Evolutionary conservation across 495 filamentous ascomycete species (phyloP).

Genomic region (Glonium stellatum): DNA sequence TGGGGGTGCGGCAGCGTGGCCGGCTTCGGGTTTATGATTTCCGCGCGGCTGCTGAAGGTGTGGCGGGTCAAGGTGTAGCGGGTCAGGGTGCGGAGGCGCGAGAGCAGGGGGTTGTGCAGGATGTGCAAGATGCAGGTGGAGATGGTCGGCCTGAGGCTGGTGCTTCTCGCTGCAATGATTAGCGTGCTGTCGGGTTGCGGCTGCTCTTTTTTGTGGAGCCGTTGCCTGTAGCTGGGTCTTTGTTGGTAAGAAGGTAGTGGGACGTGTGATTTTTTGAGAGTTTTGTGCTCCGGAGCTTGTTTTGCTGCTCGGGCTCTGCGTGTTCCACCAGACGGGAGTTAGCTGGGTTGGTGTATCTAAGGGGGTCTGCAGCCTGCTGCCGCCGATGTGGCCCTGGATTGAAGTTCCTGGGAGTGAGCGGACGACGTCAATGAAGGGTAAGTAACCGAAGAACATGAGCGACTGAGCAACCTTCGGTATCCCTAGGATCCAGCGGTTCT

Average conservation of each 20-base stretch:
- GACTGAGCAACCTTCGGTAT: background rate
- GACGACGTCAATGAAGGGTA: constrained; percentile 15
- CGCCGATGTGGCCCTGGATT: constrained; percentile 14
- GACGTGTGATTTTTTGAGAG: constrained; percentile 13
- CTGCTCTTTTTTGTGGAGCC: constrained; percentile 21
- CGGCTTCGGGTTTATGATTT: constrained; percentile 42
- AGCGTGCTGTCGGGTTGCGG: constrained; percentile 26
- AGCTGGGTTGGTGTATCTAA: constrained; percentile 17
- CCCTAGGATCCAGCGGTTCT: constrained; percentile 14
- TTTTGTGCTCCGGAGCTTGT: no score
- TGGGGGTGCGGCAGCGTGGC: constrained; percentile 45
- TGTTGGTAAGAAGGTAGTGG: constrained; percentile 20
- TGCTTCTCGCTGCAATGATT: constrained; percentile 26
- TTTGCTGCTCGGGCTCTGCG: background rate
- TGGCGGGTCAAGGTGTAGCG: constrained; percentile 50
- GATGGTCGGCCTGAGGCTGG: constrained; percentile 34
- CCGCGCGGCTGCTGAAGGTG: no score
- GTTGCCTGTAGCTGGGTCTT: constrained; percentile 23
- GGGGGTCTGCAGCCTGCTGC: constrained; percentile 14
- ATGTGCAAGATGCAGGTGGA: constrained; percentile 56
- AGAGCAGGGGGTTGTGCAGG: constrained; percentile 42
- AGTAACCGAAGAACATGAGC: constrained; percentile 22
- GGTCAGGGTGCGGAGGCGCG: constrained; percentile 43
- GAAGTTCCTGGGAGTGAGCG: constrained; percentile 19
- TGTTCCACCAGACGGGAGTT: constrained; percentile 10